These are phyloP conservation scores for Chalaropsis thielavioides DNA, from an alignment of 2,329 filamentous ascomycete genomes.

Conservation along the genomic window DNA sequence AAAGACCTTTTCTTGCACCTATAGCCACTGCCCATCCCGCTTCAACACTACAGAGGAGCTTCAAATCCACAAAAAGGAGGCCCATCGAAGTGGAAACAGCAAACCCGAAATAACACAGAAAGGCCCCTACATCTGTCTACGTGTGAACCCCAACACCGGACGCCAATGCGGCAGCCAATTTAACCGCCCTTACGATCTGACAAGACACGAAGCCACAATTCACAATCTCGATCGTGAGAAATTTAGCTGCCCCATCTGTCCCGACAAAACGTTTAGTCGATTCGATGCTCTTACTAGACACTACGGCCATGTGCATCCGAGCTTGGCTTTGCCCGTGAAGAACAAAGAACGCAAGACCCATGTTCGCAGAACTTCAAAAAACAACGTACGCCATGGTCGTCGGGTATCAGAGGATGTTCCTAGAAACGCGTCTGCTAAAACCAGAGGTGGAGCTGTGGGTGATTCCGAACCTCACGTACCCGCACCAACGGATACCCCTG, in stretches of 20 bases:
- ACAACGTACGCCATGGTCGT: background rate
- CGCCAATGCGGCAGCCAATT: constrained; percentile 70
- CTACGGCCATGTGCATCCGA: constrained; percentile 86
- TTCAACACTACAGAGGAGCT: constrained; percentile 79
- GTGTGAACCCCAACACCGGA: constrained; percentile 85
- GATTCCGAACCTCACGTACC: background rate
- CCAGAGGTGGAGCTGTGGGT: background rate
- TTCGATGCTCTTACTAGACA: constrained; percentile 90
- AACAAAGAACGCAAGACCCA: constrained; percentile 20
- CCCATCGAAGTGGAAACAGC: constrained; percentile 61
- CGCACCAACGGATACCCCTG: background rate
- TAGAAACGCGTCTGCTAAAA: background rate
- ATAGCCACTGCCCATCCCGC: constrained; percentile 74
- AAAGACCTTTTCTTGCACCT: constrained; percentile 81
- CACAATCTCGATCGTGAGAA: constrained; percentile 92
- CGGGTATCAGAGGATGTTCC: background rate
- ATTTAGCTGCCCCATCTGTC: constrained; percentile 82
- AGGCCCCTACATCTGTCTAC: constrained; percentile 82
- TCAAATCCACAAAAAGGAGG: constrained; percentile 92
- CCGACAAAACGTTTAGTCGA: constrained; percentile 93
- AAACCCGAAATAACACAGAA: constrained; percentile 47
- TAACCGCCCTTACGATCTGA: constrained; percentile 90
- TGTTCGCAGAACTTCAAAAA: background rate
- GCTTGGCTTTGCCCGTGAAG: constrained; percentile 65
- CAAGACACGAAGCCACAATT: constrained; percentile 91